Evolutionary conservation across 371 early-diverging fungal species (phyloP).

Genomic region (Mortierella sp.): DNA sequence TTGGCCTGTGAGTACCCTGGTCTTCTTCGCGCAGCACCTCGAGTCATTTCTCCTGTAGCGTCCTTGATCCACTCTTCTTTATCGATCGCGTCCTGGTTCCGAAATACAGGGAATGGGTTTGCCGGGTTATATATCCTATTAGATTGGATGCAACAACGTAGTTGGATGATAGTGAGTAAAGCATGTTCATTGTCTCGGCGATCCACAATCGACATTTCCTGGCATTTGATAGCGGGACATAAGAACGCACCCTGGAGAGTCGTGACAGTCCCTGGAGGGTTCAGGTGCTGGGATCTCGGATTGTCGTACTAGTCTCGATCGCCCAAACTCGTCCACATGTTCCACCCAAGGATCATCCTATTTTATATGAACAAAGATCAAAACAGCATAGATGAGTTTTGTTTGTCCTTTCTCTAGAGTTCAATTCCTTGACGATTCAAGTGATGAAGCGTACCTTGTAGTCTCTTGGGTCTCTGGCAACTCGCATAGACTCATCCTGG

Average conservation of each 20-base stretch:
- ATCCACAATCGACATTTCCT: no score
- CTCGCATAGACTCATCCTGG: conserved; percentile 37
- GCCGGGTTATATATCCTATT: conserved; percentile 43
- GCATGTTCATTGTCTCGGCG: no score
- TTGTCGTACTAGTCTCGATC: conserved; percentile 78
- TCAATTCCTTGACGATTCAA: no score
- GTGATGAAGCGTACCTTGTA: conserved; percentile 13
- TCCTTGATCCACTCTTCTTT: conserved; percentile 45
- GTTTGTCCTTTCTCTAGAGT: no score
- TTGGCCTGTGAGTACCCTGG: conserved; percentile 30
- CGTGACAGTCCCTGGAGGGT: conserved; percentile 11
- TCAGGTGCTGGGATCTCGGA: conserved; percentile 67
- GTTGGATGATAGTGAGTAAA: background rate
- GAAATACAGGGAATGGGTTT: conserved; percentile 54
- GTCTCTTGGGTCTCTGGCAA: conserved; percentile 31
- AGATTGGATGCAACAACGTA: no score
- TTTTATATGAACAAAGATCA: background rate
- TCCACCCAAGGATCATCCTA: conserved; percentile 85
- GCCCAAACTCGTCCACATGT: conserved; percentile 84
- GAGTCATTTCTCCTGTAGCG: conserved; percentile 35
- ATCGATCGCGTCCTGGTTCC: conserved; percentile 31
- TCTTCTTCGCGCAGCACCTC: conserved; percentile 16
- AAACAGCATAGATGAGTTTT: background rate
- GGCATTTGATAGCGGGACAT: background rate
- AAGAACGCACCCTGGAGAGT: conserved; percentile 25